Evolutionary conservation across 2,329 filamentous ascomycete genomes (phyloP).

Genomic region (Aspergillus felis): DNA sequence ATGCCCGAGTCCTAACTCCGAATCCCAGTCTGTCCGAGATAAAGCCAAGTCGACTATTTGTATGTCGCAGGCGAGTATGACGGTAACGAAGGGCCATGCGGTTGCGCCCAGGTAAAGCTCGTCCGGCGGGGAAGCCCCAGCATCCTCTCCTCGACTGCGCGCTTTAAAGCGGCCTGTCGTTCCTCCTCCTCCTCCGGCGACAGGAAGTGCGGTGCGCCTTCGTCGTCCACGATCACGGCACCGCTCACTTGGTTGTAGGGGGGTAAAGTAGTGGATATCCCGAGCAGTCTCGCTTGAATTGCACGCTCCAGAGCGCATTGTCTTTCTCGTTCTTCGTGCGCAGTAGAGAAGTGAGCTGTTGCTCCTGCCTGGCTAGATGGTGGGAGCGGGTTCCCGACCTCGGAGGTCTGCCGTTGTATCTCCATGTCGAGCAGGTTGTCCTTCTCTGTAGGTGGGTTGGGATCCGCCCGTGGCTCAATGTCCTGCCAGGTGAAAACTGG

Average conservation of each 20-base stretch:
- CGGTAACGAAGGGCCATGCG: conserved; percentile 6
- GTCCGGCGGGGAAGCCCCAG: conserved; percentile 19
- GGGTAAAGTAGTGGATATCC: conserved; percentile 9
- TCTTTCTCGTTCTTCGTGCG: not conserved
- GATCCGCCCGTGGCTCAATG: conserved; percentile 2
- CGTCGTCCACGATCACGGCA: conserved; percentile 21
- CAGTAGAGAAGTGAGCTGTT: not conserved
- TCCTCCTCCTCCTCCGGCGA: conserved; percentile 23
- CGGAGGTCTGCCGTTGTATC: not conserved
- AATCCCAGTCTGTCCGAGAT: not conserved
- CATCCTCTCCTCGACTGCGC: conserved; percentile 24
- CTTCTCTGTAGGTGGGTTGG: not conserved
- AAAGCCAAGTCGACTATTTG: not conserved
- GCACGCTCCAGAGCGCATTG: not conserved
- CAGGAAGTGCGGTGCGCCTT: conserved; percentile 22
- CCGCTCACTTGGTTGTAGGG: conserved; percentile 25
- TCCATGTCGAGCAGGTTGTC: not conserved
- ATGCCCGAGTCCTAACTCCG: conserved; percentile 1
- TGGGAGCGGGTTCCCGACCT: not conserved
- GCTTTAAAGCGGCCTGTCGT: conserved; percentile 12
- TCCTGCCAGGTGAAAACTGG: conserved; percentile 5
- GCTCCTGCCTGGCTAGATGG: not conserved
- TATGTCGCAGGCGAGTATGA: conserved; percentile 10
- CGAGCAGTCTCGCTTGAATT: not conserved
- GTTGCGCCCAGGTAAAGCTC: conserved; percentile 18